Base-by-base conservation (phyloP, 495 filamentous ascomycete species). In the Neurospora sp. region DNA sequence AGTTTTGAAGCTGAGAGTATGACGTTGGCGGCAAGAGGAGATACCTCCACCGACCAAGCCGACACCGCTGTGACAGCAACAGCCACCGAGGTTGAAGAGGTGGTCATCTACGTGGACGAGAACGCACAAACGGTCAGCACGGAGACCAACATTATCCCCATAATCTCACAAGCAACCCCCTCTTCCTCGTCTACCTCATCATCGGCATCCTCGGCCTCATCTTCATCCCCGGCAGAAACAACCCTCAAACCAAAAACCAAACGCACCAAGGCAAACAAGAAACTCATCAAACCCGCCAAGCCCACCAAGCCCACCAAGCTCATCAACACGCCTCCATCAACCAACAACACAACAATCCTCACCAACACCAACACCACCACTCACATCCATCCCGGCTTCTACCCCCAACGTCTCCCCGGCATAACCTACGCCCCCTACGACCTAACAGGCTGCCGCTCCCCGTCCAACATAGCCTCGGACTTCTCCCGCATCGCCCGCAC, bases 351-450 rank as follows among this genome's bases (percentile, higher is more conserved):
- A 7, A 0, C 20, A 61, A 16, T 6, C 2, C 5, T 61, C 53
- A 31, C n/a, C 9, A 16, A 17, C 41, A 44, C 16, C 41, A 16
- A 44, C 31, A 65, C 53, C 53, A 65, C 53, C 53, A 17, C 12
- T 1, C 12, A 8, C 22, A 35, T 16, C 27, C 53, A 45, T 37
- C 69, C 44, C 41, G 69, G 48, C 70, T 71, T 74, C 40, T 40
- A 70, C 40, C 70, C 73, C 68, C 48, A 78, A 72, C 72, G 76
- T 75, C 77, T 82, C 75, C 79, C 82, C 69, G 92, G 91, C 16
- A 85, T 96, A 22, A 87, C 90, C 2, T 96, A 94, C 79, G 88
- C 90, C 8, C 91, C 92, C 0, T 96, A 94, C 84, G 90, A 88
- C 68, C 82, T 83, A 37, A 86, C 88, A 74, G 82, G 85, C 31